These are phyloP conservation scores for Yarrowia divulgata DNA, from an alignment of 805 yeast species.

Conservation along the genomic window DNA sequence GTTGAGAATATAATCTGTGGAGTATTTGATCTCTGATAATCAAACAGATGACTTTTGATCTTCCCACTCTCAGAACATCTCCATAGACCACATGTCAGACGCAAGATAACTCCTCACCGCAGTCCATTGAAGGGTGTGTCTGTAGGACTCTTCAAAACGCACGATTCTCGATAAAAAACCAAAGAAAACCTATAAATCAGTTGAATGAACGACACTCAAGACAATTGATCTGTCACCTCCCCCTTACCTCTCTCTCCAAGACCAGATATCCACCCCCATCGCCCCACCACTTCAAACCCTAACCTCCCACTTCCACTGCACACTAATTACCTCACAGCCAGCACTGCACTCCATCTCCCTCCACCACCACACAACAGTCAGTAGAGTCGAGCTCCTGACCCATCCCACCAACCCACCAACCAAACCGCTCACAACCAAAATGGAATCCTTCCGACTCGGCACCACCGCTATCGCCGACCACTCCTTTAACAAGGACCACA, in stretches of 20 bases:
- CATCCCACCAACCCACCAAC: background rate
- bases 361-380: slow-evolving; percentile 40
- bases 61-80: background rate
- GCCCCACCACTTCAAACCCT: background rate
- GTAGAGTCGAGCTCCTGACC: slow-evolving; percentile 52
- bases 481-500: slow-evolving; percentile 74
- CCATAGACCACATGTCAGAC: background rate
- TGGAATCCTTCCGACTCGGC: slow-evolving; percentile 55
- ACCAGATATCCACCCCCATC: too few relatives aligned
- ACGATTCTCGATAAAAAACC: too few relatives aligned
- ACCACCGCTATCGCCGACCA: slow-evolving; percentile 91
- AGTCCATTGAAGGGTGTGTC: background rate
- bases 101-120: slow-evolving; percentile 2
- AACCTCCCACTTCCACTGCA: background rate
- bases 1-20: too few relatives aligned
- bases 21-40: too few relatives aligned
- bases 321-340: slow-evolving; percentile 31
- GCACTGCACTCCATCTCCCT: background rate
- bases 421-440: background rate
- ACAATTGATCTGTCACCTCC: background rate
- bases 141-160: too few relatives aligned
- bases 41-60: too few relatives aligned
- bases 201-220: too few relatives aligned
- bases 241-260: background rate
- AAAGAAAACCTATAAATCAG: background rate